Evolutionary conservation across 345 rosid species (phyloP), one percentile per base, ranked within the genome.

Genomic region (Bruguiera gymnorhiza): DNA sequence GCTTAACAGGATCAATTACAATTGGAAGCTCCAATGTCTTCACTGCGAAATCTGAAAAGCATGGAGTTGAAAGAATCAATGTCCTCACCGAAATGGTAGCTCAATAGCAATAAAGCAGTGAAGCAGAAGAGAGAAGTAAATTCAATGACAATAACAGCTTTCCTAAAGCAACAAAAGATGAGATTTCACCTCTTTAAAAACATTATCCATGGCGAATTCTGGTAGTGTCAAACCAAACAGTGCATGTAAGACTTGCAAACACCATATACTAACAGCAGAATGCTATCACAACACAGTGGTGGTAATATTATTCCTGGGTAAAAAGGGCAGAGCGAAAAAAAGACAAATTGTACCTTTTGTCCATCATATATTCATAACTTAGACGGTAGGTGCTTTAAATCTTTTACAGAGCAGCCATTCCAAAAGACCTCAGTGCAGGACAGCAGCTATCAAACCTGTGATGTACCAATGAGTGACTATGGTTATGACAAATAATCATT

Each of bases 1-100:
- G 50, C 53, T 60, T 60, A 27, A 69, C 30, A 24, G 60, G 73
- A 18, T 46, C 51, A 21, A 69, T 65, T 10, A 69, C 11, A 69
- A 60, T 60, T 23, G 65, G 60, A 59, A 65, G 70, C 6, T 65
- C 50, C 65, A 72, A 46, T 55, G 16, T 72, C 8, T 65, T 57
- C 70, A 64, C 23, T 36, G 29, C 2, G 65, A 57, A 43, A 72
- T 46, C 75, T 65, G 65, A 21, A 10, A 55, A 39, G 48, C 16
- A 39, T 39, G 5, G 16, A 11, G 16, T 39, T 39, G 48, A 39
- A 39, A 13, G 48, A 39, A 11, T 39, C 13, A 39, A 37, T 37
- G 46, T 37, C 3, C 46, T 37, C 11, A 39, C 16, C 11, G 16
- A 11, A 39, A 39, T 39, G 48, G 4, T 39, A 10, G 18, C 48